Conservation (phyloP, 371 early-diverging fungal species). For the Lichtheimia hyalospora region DNA sequence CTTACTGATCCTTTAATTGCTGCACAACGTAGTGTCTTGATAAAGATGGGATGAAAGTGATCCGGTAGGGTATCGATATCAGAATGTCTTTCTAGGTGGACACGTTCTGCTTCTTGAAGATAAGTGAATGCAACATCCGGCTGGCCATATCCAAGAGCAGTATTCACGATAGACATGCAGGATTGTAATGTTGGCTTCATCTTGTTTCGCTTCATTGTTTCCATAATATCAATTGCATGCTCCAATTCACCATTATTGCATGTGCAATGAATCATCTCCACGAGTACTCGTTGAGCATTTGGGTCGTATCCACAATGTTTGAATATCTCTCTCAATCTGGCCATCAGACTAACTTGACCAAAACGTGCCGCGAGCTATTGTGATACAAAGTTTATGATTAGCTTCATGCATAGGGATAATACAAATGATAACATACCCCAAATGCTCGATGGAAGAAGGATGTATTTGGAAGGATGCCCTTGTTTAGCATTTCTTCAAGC, state of each 20-base stretch:
- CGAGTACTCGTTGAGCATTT: constrained; percentile 18
- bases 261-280: constrained; percentile 26
- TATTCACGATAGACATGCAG: constrained; percentile 18
- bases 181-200: constrained; percentile 11
- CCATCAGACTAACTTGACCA: constrained; percentile 23
- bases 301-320: constrained; percentile 5
- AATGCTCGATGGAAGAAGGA: constrained; percentile 27
- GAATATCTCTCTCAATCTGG: constrained; percentile 27
- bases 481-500: constrained; percentile 22
- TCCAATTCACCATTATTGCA: constrained; percentile 40
- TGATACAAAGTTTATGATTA: not conserved
- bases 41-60: constrained; percentile 26
- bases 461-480: constrained; percentile 12
- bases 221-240: constrained; percentile 38
- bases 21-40: constrained; percentile 45
- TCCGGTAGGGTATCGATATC: constrained; percentile 26
- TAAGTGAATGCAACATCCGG: constrained; percentile 33
- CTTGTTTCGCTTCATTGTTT: constrained; percentile 24
- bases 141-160: constrained; percentile 20
- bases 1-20: constrained; percentile 49
- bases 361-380: constrained; percentile 23
- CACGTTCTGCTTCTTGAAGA: constrained; percentile 38
- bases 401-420: not conserved
- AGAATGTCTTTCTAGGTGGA: constrained; percentile 42
- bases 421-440: constrained; percentile 14